Percentiles rank a stretch among this genome's conserved stretches.
These are phyloP conservation scores for Bryoerythrophyllum caledonicum DNA, from an alignment of 225 moss, liverwort and hornwort species.

Conservation along the genomic window DNA sequence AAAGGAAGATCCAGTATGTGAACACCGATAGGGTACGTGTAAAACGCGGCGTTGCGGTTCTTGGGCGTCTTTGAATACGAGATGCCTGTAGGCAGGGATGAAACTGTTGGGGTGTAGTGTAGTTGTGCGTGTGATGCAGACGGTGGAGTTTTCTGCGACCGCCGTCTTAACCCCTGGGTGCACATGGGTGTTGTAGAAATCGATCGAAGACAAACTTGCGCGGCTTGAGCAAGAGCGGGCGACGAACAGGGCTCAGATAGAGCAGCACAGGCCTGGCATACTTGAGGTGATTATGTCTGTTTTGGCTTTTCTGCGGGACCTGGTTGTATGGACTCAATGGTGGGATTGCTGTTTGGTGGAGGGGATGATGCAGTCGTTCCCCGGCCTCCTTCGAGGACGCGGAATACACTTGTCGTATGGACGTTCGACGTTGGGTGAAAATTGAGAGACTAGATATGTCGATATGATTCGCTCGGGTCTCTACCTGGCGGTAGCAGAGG, in stretches of 20 bases:
- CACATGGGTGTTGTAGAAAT: conserved; percentile 57
- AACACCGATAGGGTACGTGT: conserved; percentile 76
- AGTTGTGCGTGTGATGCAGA: background rate
- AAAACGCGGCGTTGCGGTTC: background rate
- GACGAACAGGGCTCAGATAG: conserved; percentile 61
- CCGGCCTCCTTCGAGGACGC: background rate
- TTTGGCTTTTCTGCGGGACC: background rate
- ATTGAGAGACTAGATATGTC: background rate
- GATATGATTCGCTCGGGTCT: too few species aligned
- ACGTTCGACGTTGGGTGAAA: background rate
- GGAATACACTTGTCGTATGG: background rate
- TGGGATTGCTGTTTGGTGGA: background rate
- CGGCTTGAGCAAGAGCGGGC: conserved; percentile 70
- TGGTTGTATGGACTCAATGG: conserved; percentile 7
- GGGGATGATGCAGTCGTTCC: background rate
- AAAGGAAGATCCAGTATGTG: conserved; percentile 79
- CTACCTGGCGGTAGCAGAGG: background rate
- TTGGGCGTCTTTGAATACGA: background rate
- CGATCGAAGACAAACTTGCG: conserved; percentile 75
- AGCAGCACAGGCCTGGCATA: conserved; percentile 69
- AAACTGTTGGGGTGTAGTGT: background rate
- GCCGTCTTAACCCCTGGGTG: background rate
- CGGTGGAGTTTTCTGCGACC: background rate
- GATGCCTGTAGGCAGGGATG: background rate
- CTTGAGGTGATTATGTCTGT: conserved; percentile 48